Percentiles rank a stretch among this genome's conserved stretches.
These are phyloP conservation scores for Solanum sparsipilum DNA, from an alignment of 257 asterid species.

Conservation along the genomic window DNA sequence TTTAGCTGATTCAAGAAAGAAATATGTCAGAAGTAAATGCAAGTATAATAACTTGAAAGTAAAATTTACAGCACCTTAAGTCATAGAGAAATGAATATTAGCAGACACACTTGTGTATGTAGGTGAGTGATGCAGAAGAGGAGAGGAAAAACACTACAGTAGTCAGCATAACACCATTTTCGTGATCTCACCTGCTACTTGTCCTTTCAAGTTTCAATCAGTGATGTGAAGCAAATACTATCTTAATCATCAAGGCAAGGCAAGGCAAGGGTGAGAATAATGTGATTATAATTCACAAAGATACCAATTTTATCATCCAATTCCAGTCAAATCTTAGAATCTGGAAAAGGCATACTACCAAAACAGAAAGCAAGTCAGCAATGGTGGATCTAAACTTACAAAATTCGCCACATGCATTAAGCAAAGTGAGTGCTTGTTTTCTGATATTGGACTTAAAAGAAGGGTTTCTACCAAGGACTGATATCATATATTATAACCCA, in stretches of 20 bases:
- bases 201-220: not conserved
- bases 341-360: not conserved
- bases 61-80: not conserved
- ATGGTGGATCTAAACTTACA: not conserved
- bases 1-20: constrained; percentile 48
- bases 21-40: not conserved
- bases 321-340: not conserved
- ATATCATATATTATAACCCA: not conserved
- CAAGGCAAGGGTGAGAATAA: not conserved
- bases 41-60: not conserved
- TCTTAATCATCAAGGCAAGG: not conserved
- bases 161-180: not conserved
- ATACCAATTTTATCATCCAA: not conserved
- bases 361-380: not conserved
- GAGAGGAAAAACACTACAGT: not conserved
- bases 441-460: not conserved
- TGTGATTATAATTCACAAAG: not conserved
- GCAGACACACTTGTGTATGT: not conserved
- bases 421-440: not conserved
- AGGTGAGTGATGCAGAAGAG: not conserved
- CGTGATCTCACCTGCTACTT: not conserved
- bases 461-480: not conserved
- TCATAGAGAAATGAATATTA: not conserved
- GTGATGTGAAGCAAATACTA: not conserved
- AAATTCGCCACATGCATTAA: not conserved